A percentile compares a stretch with the other conserved stretches of the same genome.
These are phyloP conservation scores for Conticribra guillardii DNA, from an alignment of 108 stramenopile species.

Conservation along the genomic window DNA sequence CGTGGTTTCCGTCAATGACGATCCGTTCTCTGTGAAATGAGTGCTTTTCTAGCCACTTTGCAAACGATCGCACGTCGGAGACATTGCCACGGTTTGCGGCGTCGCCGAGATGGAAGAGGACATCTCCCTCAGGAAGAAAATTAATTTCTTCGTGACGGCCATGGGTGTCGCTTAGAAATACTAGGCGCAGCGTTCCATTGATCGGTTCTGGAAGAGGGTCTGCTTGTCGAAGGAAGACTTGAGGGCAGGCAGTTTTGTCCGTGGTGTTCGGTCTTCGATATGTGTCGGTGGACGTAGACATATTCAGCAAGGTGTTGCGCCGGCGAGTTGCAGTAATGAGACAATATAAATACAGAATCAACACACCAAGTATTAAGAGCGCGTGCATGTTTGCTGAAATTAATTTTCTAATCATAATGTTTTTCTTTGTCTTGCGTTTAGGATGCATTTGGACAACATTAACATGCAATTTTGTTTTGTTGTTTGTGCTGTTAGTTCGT, in stretches of 20 bases:
- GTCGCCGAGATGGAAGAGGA: slow-evolving; percentile 19
- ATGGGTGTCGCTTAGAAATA: slow-evolving; percentile 17
- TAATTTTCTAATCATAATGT: too few species aligned
- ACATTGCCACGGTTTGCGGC: slow-evolving; percentile 6
- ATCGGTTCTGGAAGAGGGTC: slow-evolving; percentile 9
- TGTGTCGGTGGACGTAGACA: too few species aligned
- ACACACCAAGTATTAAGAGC: too few species aligned
- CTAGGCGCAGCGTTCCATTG: slow-evolving; percentile 5
- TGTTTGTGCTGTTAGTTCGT: too few species aligned
- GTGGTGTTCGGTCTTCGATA: too few species aligned
- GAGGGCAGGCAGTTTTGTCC: background rate
- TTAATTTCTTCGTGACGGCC: slow-evolving; percentile 9
- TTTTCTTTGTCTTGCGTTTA: too few species aligned
- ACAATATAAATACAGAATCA: too few species aligned
- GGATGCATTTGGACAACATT: too few species aligned
- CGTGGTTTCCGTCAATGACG: slow-evolving; percentile 19
- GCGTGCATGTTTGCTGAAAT: too few species aligned
- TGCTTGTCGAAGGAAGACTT: slow-evolving; percentile 1
- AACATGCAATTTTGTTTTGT: too few species aligned
- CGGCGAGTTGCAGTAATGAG: too few species aligned
- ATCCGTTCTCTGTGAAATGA: slow-evolving; percentile 16
- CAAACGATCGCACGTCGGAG: slow-evolving; percentile 8
- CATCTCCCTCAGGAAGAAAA: slow-evolving; percentile 14
- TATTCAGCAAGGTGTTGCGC: too few species aligned
- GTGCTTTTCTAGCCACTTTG: background rate